Evolutionary conservation across 2,329 filamentous ascomycete species (phyloP).

Genomic region (Colletotrichum gigasporum): DNA sequence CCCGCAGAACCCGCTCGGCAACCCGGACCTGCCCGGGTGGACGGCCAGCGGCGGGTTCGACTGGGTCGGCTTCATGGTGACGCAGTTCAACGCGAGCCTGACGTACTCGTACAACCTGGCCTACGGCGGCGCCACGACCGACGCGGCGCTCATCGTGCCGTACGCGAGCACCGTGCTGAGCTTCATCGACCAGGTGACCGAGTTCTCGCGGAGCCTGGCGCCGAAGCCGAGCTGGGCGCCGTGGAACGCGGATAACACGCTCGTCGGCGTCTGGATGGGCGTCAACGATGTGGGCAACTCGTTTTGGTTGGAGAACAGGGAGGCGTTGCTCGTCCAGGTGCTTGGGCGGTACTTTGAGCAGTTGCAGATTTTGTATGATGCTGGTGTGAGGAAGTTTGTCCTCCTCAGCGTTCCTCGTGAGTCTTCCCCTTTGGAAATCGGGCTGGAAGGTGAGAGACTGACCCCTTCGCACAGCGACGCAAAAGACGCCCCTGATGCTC

Average conservation of each 20-base stretch:
- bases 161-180: constrained; percentile 57
- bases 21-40: constrained; percentile 62
- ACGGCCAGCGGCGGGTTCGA: constrained; percentile 57
- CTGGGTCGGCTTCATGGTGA: constrained; percentile 57
- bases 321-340: constrained; percentile 44
- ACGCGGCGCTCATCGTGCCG: constrained; percentile 57
- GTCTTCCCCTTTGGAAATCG: constrained; percentile 25
- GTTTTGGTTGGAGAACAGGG: constrained; percentile 45
- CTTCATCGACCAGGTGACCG: constrained; percentile 60
- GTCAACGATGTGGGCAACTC: constrained; percentile 65
- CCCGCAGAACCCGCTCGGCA: constrained; percentile 66
- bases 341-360: constrained; percentile 54
- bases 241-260: constrained; percentile 52
- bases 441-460: no score
- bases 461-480: constrained; percentile 48
- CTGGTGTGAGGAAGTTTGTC: constrained; percentile 57
- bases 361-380: constrained; percentile 52
- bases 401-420: constrained; percentile 56
- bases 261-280: constrained; percentile 64
- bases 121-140: constrained; percentile 59
- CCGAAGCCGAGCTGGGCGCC: constrained; percentile 43
- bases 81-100: constrained; percentile 50
- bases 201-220: constrained; percentile 45
- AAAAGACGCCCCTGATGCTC: constrained; percentile 48
- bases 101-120: constrained; percentile 61